Evolutionary conservation across 164 flowering plant species (phyloP).

Genomic region (Akebia trifoliata): DNA sequence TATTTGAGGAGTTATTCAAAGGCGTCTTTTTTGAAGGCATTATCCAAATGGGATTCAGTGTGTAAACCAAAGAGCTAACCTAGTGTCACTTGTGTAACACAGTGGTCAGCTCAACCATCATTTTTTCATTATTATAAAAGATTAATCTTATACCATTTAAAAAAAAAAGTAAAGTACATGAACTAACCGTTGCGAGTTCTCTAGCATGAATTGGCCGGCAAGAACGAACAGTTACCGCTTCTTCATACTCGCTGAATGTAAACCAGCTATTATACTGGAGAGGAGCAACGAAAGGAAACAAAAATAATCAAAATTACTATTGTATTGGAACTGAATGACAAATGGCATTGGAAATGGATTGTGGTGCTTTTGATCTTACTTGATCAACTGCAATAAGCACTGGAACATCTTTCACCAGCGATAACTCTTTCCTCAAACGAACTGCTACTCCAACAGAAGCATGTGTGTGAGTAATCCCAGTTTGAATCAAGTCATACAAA

Average conservation of each 20-base stretch:
- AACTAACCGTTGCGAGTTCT: constrained; percentile 81
- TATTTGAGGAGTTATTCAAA: too few relatives aligned
- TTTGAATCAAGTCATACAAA: constrained; percentile 67
- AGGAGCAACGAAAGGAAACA: constrained; percentile 6
- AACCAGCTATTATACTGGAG: constrained; percentile 92
- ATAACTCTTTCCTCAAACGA: constrained; percentile 82
- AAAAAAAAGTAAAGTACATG: background rate
- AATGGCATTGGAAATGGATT: background rate
- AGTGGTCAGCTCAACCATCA: too few relatives aligned
- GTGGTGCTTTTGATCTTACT: constrained; percentile 21
- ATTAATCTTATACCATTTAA: background rate
- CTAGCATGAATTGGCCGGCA: constrained; percentile 76
- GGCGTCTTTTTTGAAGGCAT: too few relatives aligned
- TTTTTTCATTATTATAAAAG: too few relatives aligned
- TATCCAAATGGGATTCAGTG: too few relatives aligned
- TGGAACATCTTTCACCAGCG: constrained; percentile 77
- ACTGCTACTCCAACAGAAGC: constrained; percentile 93
- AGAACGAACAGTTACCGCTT: constrained; percentile 69
- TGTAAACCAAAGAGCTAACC: too few relatives aligned
- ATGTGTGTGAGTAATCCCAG: constrained; percentile 63
- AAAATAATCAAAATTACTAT: background rate
- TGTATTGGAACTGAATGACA: background rate
- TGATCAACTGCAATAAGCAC: constrained; percentile 93
- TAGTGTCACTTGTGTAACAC: too few relatives aligned
- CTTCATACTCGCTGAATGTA: constrained; percentile 84